These are phyloP conservation scores for Debaryomyces prosopidis DNA, from an alignment of 805 yeast species.

Conservation along the genomic window DNA sequence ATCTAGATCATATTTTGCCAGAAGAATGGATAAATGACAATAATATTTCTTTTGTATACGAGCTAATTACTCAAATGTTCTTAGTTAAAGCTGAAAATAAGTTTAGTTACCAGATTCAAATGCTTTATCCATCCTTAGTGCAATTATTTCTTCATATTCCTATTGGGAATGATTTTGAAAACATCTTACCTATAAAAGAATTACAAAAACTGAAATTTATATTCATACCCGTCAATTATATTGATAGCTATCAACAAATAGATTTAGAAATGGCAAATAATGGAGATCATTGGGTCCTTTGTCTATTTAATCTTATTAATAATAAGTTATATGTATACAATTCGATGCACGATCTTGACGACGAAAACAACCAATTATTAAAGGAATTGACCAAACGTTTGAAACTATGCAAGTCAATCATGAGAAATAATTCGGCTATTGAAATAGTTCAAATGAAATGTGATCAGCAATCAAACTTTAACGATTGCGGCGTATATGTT, in stretches of 20 bases:
- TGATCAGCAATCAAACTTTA: constrained; percentile 65
- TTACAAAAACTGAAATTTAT: constrained; percentile 43
- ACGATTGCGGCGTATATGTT: constrained; percentile 61
- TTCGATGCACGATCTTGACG: constrained; percentile 47
- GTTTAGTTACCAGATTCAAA: constrained; percentile 24
- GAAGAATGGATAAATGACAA: constrained; percentile 78
- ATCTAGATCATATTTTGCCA: constrained; percentile 55
- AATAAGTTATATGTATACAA: constrained; percentile 57
- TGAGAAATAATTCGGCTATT: constrained; percentile 23
- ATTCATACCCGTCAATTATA: constrained; percentile 69
- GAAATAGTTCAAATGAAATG: constrained; percentile 34
- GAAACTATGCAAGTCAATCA: constrained; percentile 18
- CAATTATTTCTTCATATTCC: constrained; percentile 58
- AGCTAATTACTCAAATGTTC: constrained; percentile 34
- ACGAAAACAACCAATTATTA: constrained; percentile 28
- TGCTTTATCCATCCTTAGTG: constrained; percentile 60
- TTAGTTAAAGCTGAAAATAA: constrained; percentile 11
- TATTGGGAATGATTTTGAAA: constrained; percentile 8
- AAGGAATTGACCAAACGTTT: constrained; percentile 22
- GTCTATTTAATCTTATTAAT: constrained; percentile 52
- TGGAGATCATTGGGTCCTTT: constrained; percentile 78
- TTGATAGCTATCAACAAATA: constrained; percentile 42
- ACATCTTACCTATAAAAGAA: constrained; percentile 32
- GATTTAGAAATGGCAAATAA: constrained; percentile 54
- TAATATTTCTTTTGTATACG: constrained; percentile 63